Conservation (phyloP, 129 eudicot genomes). For the Oenanthe sinensis region DNA sequence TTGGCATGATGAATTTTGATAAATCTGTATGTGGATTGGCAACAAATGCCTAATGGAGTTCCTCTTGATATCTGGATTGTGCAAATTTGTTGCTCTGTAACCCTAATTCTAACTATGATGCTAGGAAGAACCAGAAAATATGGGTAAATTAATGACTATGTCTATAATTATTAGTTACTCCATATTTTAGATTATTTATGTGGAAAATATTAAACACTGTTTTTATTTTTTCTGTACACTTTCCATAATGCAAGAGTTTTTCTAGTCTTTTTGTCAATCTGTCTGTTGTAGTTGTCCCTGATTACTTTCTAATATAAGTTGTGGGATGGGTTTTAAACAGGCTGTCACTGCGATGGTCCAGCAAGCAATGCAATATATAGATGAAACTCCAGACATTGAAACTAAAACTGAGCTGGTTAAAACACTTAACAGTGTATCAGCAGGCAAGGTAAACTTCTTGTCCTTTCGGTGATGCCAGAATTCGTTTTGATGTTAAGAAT, state of each 20-base stretch:
- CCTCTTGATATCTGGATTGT: neutral
- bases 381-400: constrained; percentile 75
- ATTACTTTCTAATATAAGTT: neutral
- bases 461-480: too few relatives aligned
- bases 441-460: constrained; percentile 61
- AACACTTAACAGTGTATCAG: constrained; percentile 87
- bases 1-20: neutral
- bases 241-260: neutral
- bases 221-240: too few relatives aligned
- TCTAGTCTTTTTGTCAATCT: neutral
- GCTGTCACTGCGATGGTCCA: constrained; percentile 92
- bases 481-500: neutral
- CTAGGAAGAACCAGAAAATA: neutral
- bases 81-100: neutral
- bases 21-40: neutral
- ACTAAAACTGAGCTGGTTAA: constrained; percentile 76
- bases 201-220: neutral
- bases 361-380: constrained; percentile 88
- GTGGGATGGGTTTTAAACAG: constrained; percentile 22
- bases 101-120: neutral
- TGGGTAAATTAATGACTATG: neutral
- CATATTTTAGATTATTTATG: too few relatives aligned
- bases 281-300: neutral
- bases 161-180: too few relatives aligned
- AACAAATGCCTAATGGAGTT: neutral